Evolutionary conservation across 345 rosid species (phyloP).

Genomic region (Jatropha curcas): DNA sequence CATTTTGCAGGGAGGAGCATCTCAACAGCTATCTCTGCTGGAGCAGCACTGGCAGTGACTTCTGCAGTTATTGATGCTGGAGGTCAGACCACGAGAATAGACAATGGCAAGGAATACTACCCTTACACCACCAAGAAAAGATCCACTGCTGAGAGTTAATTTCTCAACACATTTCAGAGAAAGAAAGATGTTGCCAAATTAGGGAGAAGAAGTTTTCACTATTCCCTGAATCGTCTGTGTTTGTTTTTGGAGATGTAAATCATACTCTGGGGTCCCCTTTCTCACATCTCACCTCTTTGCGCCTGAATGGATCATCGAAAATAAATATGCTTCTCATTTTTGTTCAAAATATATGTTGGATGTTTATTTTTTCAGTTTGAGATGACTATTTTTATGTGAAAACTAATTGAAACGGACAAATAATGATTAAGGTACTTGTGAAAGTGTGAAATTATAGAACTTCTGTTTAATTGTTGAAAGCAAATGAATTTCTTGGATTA

Average conservation of each 20-base stretch:
- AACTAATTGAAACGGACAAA: neutral
- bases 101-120: constrained; percentile 86
- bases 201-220: neutral
- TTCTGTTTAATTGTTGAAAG: no score
- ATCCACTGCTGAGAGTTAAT: constrained; percentile 37
- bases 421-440: constrained; percentile 1
- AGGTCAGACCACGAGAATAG: constrained; percentile 89
- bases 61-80: constrained; percentile 82
- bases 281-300: neutral
- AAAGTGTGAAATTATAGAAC: neutral
- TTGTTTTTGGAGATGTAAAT: constrained; percentile 42
- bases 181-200: constrained; percentile 10
- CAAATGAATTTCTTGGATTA: no score
- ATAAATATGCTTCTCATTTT: constrained; percentile 24
- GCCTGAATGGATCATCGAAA: constrained; percentile 22
- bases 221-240: constrained; percentile 22
- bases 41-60: constrained; percentile 82
- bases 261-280: constrained; percentile 27
- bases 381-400: constrained; percentile 9
- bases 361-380: constrained; percentile 10
- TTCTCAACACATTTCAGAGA: neutral
- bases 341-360: constrained; percentile 2
- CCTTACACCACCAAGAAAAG: constrained; percentile 90
- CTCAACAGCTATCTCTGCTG: constrained; percentile 79
- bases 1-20: constrained; percentile 73